Conservation (phyloP, 768 basidiomycete species). For the Leccinum aurantiacum region DNA sequence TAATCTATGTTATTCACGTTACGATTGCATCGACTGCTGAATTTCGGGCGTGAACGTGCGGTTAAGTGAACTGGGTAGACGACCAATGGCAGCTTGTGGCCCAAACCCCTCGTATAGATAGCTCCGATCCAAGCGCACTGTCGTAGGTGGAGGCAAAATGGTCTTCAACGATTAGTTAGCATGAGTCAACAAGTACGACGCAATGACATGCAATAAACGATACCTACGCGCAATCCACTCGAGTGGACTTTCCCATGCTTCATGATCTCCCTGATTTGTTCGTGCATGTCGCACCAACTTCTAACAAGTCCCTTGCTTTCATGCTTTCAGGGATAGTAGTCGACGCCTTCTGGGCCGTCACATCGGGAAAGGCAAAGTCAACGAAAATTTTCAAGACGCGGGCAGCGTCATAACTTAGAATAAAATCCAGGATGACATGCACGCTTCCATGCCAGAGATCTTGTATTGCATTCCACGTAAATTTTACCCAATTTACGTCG, state of each 20-base stretch:
- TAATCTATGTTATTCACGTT: slow-evolving; percentile 6
- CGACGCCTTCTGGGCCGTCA: slow-evolving; percentile 72
- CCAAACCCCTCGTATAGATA: slow-evolving; percentile 91
- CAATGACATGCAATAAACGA: no score
- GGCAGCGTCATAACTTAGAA: slow-evolving; percentile 23
- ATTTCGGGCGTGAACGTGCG: background rate
- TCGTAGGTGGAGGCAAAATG: background rate
- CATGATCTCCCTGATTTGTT: background rate
- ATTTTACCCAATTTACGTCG: background rate
- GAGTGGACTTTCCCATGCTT: no score
- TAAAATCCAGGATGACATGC: slow-evolving; percentile 30
- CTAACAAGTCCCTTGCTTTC: slow-evolving; percentile 48
- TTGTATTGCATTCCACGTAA: slow-evolving; percentile 55
- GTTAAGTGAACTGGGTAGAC: slow-evolving; percentile 56
- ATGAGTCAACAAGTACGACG: background rate
- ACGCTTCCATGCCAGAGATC: slow-evolving; percentile 89
- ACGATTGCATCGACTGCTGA: background rate
- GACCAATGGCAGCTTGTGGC: slow-evolving; percentile 80
- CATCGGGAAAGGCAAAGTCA: slow-evolving; percentile 88
- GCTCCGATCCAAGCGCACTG: slow-evolving; percentile 41
- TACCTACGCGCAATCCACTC: no score
- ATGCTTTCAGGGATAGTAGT: slow-evolving; percentile 54
- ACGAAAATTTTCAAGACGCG: slow-evolving; percentile 60
- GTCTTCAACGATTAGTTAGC: background rate
- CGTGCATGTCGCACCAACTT: background rate